Percentiles rank a stretch among this genome's conserved stretches.
These are phyloP conservation scores for Umbelopsis ramanniana DNA, from an alignment of 192 early-diverging fungal genomes.

Conservation along the genomic window DNA sequence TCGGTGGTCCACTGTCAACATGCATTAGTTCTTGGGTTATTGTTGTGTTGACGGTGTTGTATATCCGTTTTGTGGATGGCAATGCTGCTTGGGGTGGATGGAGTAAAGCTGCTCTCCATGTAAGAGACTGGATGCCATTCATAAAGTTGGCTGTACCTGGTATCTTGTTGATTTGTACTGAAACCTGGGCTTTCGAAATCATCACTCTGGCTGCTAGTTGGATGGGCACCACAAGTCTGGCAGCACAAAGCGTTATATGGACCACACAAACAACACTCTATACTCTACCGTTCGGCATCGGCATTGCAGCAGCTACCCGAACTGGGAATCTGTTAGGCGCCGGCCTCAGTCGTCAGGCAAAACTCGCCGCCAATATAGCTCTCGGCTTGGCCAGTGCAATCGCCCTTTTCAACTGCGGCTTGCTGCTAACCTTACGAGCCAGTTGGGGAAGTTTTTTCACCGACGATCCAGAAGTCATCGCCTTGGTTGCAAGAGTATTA, in stretches of 20 bases:
- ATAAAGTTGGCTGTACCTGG: slow-evolving; percentile 73
- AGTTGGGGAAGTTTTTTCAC: slow-evolving; percentile 74
- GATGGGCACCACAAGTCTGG: slow-evolving; percentile 59
- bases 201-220: slow-evolving; percentile 69
- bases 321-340: slow-evolving; percentile 65
- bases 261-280: slow-evolving; percentile 57
- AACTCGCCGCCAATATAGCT: slow-evolving; percentile 53
- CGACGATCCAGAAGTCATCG: slow-evolving; percentile 67
- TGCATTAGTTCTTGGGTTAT: slow-evolving; percentile 67
- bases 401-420: slow-evolving; percentile 49
- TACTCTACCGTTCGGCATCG: slow-evolving; percentile 58
- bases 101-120: slow-evolving; percentile 46
- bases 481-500: slow-evolving; percentile 69
- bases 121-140: slow-evolving; percentile 53
- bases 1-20: slow-evolving; percentile 73
- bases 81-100: slow-evolving; percentile 73
- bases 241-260: slow-evolving; percentile 61
- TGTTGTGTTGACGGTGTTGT: slow-evolving; percentile 55
- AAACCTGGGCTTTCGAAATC: slow-evolving; percentile 70
- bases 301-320: slow-evolving; percentile 57
- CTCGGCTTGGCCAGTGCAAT: slow-evolving; percentile 53
- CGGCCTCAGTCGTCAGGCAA: slow-evolving; percentile 52
- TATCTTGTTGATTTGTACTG: slow-evolving; percentile 75
- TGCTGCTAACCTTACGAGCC: slow-evolving; percentile 54
- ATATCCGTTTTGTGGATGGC: slow-evolving; percentile 59